phyloP scores from a whole-genome alignment of 306 rosid species.

The Prosopis cineraria region DNA sequence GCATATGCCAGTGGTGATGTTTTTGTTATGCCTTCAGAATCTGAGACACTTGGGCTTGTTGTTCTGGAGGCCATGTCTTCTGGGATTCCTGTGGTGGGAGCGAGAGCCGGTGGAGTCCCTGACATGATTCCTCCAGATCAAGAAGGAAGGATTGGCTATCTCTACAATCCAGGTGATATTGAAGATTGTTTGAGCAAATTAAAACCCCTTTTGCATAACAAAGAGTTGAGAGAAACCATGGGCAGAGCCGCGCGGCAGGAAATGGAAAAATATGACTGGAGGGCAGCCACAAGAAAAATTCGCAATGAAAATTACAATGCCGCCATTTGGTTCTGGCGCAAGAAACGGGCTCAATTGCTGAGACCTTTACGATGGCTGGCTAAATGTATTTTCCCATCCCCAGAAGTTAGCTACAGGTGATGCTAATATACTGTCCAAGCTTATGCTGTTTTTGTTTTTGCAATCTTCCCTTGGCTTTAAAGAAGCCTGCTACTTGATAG shows the following conservation, averaged over 20 bases:
- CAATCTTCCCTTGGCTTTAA: conserved; percentile 35
- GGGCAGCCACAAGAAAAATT: conserved; percentile 75
- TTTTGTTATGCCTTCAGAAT: conserved; percentile 96
- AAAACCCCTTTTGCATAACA: conserved; percentile 62
- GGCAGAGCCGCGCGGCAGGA: conserved; percentile 85
- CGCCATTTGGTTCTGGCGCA: conserved; percentile 99
- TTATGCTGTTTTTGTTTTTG: conserved; percentile 26
- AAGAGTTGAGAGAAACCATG: conserved; percentile 68
- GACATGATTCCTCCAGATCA: conserved; percentile 87
- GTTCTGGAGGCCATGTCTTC: conserved; percentile 98
- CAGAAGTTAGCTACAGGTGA: conserved; percentile 63
- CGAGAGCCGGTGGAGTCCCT: conserved; percentile 93
- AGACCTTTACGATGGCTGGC: conserved; percentile 81
- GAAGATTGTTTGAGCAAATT: conserved; percentile 88
- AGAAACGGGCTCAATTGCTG: conserved; percentile 69
- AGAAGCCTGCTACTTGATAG: conserved; percentile 36
- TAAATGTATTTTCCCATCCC: conserved; percentile 64
- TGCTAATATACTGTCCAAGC: conserved; percentile 22
- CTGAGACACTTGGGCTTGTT: conserved; percentile 94
- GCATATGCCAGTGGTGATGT: conserved; percentile 96
- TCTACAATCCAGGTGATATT: conserved; percentile 64
- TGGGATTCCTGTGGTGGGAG: conserved; percentile 92
- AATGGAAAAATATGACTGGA: conserved; percentile 95
- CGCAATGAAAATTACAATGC: conserved; percentile 90
- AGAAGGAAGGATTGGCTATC: conserved; percentile 85